phyloP scores from a whole-genome alignment of 2,329 filamentous ascomycete species.

The Fusarium mundagurra region DNA sequence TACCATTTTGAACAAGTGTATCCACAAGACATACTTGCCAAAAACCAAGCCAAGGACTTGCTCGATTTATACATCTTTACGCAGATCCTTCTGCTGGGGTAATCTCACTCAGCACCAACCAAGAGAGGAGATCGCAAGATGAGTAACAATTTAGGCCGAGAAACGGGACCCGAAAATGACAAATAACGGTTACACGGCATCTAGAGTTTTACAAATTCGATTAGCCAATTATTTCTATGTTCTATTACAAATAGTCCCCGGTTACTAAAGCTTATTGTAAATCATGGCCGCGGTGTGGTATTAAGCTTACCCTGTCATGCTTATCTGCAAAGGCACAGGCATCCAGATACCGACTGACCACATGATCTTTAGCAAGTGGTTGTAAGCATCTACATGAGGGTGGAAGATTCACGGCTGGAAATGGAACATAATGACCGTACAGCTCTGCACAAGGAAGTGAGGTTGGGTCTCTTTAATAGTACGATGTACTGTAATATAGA shows the following conservation, averaged over 20 bases:
- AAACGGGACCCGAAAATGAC: not conserved
- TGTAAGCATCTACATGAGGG: not conserved
- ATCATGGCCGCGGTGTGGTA: too few relatives aligned
- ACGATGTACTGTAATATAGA: not conserved
- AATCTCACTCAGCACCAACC: not conserved
- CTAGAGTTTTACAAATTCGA: not conserved
- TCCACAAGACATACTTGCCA: rapidly evolving
- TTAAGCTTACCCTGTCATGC: not conserved
- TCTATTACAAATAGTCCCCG: not conserved
- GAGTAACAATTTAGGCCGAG: not conserved
- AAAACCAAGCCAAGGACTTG: rapidly evolving
- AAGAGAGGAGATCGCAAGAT: not conserved
- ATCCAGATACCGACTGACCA: too few relatives aligned
- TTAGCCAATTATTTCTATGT: rapidly evolving
- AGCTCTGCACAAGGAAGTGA: not conserved
- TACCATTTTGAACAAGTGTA: not conserved
- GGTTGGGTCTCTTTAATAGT: not conserved
- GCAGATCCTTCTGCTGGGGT: not conserved
- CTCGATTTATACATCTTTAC: not conserved
- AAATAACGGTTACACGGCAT: not conserved
- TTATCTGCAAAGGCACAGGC: too few relatives aligned
- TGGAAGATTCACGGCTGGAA: too few relatives aligned
- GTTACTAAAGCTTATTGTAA: not conserved
- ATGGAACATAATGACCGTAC: not conserved
- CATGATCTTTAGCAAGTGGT: not conserved